Evolutionary conservation across 2,329 filamentous ascomycete genomes (phyloP), one percentile per base, ranked within the genome.

Genomic region (Daldinia sp.): DNA sequence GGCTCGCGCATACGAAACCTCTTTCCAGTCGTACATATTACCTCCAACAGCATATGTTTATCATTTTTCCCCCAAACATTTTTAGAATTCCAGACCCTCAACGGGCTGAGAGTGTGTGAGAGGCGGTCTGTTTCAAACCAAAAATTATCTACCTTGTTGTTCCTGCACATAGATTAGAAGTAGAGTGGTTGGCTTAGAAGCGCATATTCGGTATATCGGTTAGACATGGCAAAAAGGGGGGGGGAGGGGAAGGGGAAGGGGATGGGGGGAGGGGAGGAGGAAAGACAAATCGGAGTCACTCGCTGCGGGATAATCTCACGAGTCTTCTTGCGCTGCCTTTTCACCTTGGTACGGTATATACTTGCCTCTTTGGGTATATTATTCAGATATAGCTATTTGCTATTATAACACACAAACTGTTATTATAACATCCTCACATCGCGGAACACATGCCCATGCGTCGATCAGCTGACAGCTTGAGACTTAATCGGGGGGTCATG

Each of bases 81-180:
- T 68, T 49, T 68, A 67, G 69, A 68, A n/a, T n/a, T 56, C 52
- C 64, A 63, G 64, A 68, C 64, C 64, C 67, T 68, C 66, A 63
- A 67, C 61, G 56, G 67, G 61, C 67, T 64, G 63, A 41, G 63
- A 53, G 50, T 21, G 59, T 59, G 61, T 58, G 61, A 58, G 63
- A 70, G 58, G 64, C 64, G 60, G 70, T 59, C 59, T 65, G 65
- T 68, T 66, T 63, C 62, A 45, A 49, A 37, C n/a, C n/a, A 43
- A 17, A 41, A 57, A 47, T 53, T 52, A 62, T 53, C 32, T 51
- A 47, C 61, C 61, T 58, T 57, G 63, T 60, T 54, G 63, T 60
- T 54, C 62, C 62, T 68, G 60, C 69, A 71, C 62, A 72, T 71
- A 72, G 68, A 70, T 66, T 68, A 68, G 63, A 68, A 63, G 62